These are phyloP conservation scores for Lodderomyces orthopsilosis DNA, from an alignment of 1,139 yeast genomes.

Conservation along the genomic window DNA sequence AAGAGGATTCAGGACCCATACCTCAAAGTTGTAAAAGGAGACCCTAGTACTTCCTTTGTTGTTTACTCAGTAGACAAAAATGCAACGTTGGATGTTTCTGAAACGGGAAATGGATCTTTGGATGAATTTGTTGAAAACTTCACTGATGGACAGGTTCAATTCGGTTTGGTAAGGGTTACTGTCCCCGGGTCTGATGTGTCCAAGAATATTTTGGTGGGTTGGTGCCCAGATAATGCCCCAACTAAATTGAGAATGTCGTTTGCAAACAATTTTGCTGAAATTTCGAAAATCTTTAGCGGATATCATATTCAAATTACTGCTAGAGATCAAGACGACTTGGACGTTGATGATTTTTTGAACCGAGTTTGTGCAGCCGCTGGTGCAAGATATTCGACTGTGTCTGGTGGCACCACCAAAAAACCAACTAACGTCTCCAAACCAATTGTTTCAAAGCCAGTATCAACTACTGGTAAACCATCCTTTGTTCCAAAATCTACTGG, in stretches of 20 bases:
- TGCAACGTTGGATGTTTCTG: slow-evolving; percentile 56
- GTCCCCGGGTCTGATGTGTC: slow-evolving; percentile 88
- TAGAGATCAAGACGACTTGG: slow-evolving; percentile 88
- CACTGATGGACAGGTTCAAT: slow-evolving; percentile 86
- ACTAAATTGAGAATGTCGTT: slow-evolving; percentile 70
- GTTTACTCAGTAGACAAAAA: slow-evolving; percentile 61
- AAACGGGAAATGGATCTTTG: slow-evolving; percentile 62
- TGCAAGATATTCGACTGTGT: slow-evolving; percentile 80
- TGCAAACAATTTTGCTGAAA: slow-evolving; percentile 73
- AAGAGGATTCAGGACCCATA: slow-evolving; percentile 61
- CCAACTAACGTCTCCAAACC: slow-evolving; percentile 15
- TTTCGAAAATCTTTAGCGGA: slow-evolving; percentile 66
- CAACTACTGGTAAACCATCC: slow-evolving; percentile 20
- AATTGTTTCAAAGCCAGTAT: slow-evolving; percentile 22
- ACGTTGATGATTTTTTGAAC: slow-evolving; percentile 68
- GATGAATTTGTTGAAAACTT: slow-evolving; percentile 78
- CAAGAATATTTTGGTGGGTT: slow-evolving; percentile 82
- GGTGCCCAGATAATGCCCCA: slow-evolving; percentile 92
- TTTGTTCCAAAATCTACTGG: slow-evolving; percentile 41
- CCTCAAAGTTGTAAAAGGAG: slow-evolving; percentile 62
- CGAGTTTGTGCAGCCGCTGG: slow-evolving; percentile 92
- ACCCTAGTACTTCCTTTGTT: slow-evolving; percentile 54
- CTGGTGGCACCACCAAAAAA: slow-evolving; percentile 15
- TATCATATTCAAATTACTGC: slow-evolving; percentile 97
- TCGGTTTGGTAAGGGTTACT: slow-evolving; percentile 82